Conservation (phyloP, 495 filamentous ascomycete species). For the Bryoglossum gracile region DNA sequence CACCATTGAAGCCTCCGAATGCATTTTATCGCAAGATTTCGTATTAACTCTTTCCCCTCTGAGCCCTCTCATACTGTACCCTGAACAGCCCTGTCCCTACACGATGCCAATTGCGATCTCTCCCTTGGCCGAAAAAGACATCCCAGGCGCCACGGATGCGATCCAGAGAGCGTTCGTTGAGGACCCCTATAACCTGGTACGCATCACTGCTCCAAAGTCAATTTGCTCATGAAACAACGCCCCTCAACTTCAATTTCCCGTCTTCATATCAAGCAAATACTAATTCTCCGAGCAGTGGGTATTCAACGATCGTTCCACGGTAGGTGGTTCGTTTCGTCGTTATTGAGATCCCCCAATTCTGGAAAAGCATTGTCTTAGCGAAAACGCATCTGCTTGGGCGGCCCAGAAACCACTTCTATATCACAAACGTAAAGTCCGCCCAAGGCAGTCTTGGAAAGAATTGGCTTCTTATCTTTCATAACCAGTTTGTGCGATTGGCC, state of each 20-base stretch:
- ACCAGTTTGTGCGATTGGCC: neutral
- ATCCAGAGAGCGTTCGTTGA: slow-evolving; percentile 51
- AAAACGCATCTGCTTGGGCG: neutral
- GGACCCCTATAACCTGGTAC: slow-evolving; percentile 60
- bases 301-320: slow-evolving; percentile 47
- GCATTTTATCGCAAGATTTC: no score
- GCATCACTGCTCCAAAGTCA: no score
- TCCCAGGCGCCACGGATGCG: slow-evolving; percentile 49
- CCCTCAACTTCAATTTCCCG: no score
- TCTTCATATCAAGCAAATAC: no score
- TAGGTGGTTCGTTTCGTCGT: slow-evolving; percentile 21
- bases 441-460: neutral
- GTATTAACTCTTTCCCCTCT: no score
- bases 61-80: no score
- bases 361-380: neutral
- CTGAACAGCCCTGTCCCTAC: no score
- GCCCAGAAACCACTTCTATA: neutral
- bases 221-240: no score
- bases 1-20: no score
- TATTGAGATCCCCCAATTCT: no score
- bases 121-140: slow-evolving; percentile 48
- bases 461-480: neutral
- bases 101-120: slow-evolving; percentile 51
- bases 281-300: no score
- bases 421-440: neutral